Base-by-base conservation (phyloP, 352 stramenopile genomes). In the Pythium guiyangense region DNA sequence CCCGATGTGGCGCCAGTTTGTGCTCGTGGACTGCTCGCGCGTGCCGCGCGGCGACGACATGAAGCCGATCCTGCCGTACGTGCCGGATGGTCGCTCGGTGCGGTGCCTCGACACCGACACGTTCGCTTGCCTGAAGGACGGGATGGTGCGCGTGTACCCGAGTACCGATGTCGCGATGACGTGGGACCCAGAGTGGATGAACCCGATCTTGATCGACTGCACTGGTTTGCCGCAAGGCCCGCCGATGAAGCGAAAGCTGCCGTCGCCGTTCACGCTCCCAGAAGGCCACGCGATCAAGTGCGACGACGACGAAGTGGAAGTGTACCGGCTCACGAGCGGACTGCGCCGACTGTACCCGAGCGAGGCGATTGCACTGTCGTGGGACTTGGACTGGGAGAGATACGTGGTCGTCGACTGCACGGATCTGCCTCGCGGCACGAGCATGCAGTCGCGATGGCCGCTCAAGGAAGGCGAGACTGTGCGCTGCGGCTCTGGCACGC, bases 261-360 rank as follows among this genome's bases (percentile, higher is more conserved):
- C 54, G 9, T 40, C 45, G 12, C 54, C 54, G 2, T 26, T 10
- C 11, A 35, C 25, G 11, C 15, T 60, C 10, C 27, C 22, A 15
- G 54, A 60, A 4, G 54, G 54, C 1, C 34, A 43, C 10, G 4
- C 65, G 1, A 62, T 72, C 54, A 72, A 69, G 57, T 72, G 65
- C 22, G 42, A 25, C 3, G 35, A 43, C 4, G 31, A 60, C 39
- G 22, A 40, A 25, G 22, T 18, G 9, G 15, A 43, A 5, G 49
- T 70, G 12, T 73, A 60, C 34, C 58, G 66, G n/a, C 57, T 59
- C 26, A 58, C 37, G 0, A 55, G 50, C 34, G 62, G 54, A 3
- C n/a, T 60, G 39, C 47, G 39, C 3, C 58, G 62, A 2, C 54
- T 57, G 54, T 73, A 60, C 25, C 45, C 54, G n/a, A 42, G 17